These are phyloP conservation scores for Amanita exitialis DNA, from an alignment of 768 basidiomycete species.

Conservation along the genomic window DNA sequence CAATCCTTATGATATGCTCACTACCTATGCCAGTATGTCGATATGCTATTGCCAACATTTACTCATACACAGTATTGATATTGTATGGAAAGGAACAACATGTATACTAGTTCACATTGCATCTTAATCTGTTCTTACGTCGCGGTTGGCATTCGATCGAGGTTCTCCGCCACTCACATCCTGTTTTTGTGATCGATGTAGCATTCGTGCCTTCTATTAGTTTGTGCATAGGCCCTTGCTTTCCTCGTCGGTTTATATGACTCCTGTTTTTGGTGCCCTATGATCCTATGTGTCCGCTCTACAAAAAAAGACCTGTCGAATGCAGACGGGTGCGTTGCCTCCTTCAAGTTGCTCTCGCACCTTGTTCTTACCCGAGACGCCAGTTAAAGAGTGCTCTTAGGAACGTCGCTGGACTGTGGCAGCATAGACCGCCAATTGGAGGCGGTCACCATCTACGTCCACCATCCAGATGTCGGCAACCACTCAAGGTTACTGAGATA, in stretches of 20 bases:
- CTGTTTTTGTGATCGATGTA: not conserved
- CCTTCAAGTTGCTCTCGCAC: not conserved
- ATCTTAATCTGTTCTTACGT: not conserved
- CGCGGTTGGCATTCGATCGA: not conserved
- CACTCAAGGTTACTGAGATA: not conserved
- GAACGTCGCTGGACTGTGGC: not conserved
- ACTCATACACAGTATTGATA: conserved; percentile 1
- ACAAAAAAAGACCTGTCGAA: not conserved
- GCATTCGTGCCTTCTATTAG: not conserved
- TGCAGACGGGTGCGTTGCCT: not conserved
- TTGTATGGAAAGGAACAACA: conserved; percentile 1
- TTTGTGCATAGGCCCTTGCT: not conserved
- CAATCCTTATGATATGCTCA: conserved; percentile 4
- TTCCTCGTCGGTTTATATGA: not conserved
- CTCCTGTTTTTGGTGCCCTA: not conserved
- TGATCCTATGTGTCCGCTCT: not conserved
- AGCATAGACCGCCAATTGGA: not conserved
- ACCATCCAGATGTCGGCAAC: not conserved
- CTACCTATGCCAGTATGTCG: conserved; percentile 4
- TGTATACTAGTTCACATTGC: conserved; percentile 5
- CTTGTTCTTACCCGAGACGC: not conserved
- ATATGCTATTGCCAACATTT: conserved; percentile 2
- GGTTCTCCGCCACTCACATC: not conserved
- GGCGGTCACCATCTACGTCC: not conserved
- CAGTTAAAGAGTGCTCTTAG: not conserved